phyloP scores from a whole-genome alignment of 805 yeast genomes.

The Starmerella asiatica region DNA sequence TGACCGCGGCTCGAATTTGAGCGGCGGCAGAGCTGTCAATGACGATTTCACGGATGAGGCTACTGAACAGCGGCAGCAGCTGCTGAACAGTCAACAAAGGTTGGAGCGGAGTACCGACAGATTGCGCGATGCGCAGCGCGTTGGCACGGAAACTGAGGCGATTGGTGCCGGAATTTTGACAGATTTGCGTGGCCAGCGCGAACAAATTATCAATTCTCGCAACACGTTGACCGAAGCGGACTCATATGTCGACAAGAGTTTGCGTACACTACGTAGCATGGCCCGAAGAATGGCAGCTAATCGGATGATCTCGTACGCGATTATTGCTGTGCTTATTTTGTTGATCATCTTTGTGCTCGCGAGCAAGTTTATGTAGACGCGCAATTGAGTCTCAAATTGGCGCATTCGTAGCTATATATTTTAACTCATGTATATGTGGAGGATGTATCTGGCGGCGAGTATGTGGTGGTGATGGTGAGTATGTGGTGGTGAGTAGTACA shows the following conservation, averaged over 20 bases:
- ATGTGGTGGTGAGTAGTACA: too few species aligned
- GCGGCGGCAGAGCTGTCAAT: constrained; percentile 7
- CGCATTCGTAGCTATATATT: too few species aligned
- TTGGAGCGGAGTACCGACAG: constrained; percentile 74
- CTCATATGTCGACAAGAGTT: constrained; percentile 76
- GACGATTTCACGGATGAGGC: constrained; percentile 44
- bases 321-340: constrained; percentile 72
- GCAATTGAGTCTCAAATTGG: too few species aligned
- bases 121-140: constrained; percentile 71
- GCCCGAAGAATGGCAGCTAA: constrained; percentile 84
- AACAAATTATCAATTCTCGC: constrained; percentile 75
- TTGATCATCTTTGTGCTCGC: constrained; percentile 72
- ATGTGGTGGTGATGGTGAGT: too few species aligned
- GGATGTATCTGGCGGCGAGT: too few species aligned
- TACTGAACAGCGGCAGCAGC: constrained; percentile 65
- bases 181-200: constrained; percentile 84
- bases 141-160: constrained; percentile 83
- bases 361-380: constrained; percentile 60
- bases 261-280: constrained; percentile 80
- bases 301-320: constrained; percentile 77
- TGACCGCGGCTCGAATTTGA: constrained; percentile 24
- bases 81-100: constrained; percentile 63
- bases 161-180: constrained; percentile 83
- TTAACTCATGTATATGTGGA: too few species aligned
- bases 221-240: constrained; percentile 83